Conservation (phyloP, 2,329 filamentous ascomycete genomes). For the Madurella mycetomatis region DNA sequence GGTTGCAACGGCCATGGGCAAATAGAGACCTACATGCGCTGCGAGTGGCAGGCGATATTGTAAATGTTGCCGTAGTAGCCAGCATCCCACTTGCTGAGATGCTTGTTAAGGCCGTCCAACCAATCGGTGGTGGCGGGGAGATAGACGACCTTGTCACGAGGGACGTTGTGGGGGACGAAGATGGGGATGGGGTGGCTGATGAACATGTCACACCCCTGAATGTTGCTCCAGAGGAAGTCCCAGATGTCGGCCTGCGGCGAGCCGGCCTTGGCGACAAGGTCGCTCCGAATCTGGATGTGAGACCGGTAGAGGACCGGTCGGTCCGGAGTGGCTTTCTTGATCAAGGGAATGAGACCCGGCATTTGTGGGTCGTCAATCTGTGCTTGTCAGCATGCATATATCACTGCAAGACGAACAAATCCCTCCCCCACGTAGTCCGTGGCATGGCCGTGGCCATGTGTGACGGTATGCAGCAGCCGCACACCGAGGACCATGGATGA, state of each 20-base stretch:
- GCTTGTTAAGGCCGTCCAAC: slow-evolving; percentile 78
- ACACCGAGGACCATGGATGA: slow-evolving; percentile 1
- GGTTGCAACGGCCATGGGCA: neutral
- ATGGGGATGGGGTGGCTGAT: slow-evolving; percentile 74
- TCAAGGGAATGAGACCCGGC: slow-evolving; percentile 70
- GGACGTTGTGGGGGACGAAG: slow-evolving; percentile 69
- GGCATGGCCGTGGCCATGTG: slow-evolving; percentile 11
- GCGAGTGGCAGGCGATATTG: slow-evolving; percentile 55
- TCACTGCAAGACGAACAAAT: neutral
- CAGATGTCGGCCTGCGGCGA: slow-evolving; percentile 70
- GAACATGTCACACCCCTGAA: slow-evolving; percentile 69
- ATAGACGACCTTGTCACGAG: slow-evolving; percentile 63
- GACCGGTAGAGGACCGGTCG: slow-evolving; percentile 76
- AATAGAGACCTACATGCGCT: slow-evolving; percentile 47
- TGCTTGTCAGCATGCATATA: slow-evolving; percentile 15
- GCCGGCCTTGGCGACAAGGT: slow-evolving; percentile 59
- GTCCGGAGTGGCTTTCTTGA: slow-evolving; percentile 66
- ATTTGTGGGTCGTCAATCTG: slow-evolving; percentile 80
- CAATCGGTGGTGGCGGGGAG: slow-evolving; percentile 80
- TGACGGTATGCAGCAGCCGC: slow-evolving; percentile 4
- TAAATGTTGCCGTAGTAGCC: slow-evolving; percentile 74
- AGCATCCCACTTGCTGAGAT: slow-evolving; percentile 63
- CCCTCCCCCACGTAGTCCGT: slow-evolving; percentile 8
- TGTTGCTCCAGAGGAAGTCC: slow-evolving; percentile 69
- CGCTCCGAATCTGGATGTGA: slow-evolving; percentile 77